Conservation (phyloP, 1,284 basidiomycete species). For the Apiotrichum gracile region DNA sequence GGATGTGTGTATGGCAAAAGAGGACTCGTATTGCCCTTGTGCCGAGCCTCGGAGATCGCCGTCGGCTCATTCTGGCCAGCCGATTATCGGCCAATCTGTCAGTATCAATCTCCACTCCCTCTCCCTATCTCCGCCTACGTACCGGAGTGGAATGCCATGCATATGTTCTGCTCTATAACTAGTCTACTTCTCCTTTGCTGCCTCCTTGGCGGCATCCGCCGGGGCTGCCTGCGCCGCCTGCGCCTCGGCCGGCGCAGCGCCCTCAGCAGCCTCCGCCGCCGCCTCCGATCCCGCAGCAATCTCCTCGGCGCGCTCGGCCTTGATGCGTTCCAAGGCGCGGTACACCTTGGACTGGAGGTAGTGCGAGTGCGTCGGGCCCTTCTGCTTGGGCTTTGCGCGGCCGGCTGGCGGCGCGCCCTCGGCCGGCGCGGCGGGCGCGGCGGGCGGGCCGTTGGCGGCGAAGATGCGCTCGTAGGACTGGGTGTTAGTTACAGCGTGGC, state of each 20-base stretch:
- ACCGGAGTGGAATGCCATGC: conserved; percentile 6
- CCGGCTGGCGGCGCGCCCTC: conserved; percentile 29
- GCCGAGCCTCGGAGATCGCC: no score
- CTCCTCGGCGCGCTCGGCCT: conserved; percentile 36
- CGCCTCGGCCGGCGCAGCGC: conserved; percentile 12
- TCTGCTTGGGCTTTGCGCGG: conserved; percentile 19
- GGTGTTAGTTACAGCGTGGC: no score
- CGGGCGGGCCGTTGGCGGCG: conserved; percentile 70
- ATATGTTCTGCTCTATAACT: not conserved
- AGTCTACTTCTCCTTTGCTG: not conserved
- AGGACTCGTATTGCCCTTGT: no score
- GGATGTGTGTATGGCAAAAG: no score
- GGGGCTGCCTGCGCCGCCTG: no score
- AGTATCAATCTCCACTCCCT: not conserved
- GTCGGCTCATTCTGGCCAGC: no score
- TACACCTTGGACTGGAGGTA: conserved; percentile 97
- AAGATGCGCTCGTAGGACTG: conserved; percentile 93
- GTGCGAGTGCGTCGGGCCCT: conserved; percentile 58
- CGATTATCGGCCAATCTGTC: not conserved
- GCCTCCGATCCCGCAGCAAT: conserved; percentile 9
- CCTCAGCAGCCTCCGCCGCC: conserved; percentile 15
- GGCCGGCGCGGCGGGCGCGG: conserved; percentile 50
- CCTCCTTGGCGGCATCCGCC: not conserved
- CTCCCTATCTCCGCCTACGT: not conserved
- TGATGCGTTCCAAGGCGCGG: conserved; percentile 83